phyloP scores from a whole-genome alignment of 2,329 filamentous ascomycete genomes.

The Intubia oerlemansii region DNA sequence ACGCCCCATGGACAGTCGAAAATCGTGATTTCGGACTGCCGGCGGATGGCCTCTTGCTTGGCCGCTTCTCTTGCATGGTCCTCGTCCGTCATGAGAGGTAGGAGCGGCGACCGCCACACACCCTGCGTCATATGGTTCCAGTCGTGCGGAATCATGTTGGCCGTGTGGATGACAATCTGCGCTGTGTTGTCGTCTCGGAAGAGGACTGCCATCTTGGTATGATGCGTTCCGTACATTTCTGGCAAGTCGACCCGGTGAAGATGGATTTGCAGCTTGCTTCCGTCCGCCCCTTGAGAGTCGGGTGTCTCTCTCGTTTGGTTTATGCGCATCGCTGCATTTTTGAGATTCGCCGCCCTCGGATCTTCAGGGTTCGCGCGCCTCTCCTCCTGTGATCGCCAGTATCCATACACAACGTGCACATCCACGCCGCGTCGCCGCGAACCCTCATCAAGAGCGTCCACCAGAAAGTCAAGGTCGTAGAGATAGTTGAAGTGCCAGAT shows the following conservation, averaged over 20 bases:
- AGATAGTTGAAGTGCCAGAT: conserved; percentile 53
- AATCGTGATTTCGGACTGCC: no score
- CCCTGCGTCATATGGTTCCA: conserved; percentile 81
- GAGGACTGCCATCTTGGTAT: conserved; percentile 71
- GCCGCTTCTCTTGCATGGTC: no score
- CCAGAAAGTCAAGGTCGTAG: conserved; percentile 35
- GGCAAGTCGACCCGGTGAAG: conserved; percentile 60
- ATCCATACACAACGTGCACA: conserved; percentile 37
- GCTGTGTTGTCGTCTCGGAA: conserved; percentile 56
- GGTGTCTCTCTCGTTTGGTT: conserved; percentile 8
- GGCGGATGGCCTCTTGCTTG: no score
- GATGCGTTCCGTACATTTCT: conserved; percentile 71
- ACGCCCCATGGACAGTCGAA: no score
- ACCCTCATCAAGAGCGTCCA: conserved; percentile 30
- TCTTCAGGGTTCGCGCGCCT: conserved; percentile 53
- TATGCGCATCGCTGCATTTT: conserved; percentile 42
- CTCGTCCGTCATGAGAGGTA: no score
- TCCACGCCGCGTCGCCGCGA: conserved; percentile 22
- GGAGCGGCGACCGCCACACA: conserved; percentile 53
- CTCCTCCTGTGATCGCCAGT: conserved; percentile 24
- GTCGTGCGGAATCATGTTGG: conserved; percentile 76
- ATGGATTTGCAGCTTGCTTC: background rate
- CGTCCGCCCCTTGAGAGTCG: background rate
- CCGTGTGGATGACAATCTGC: conserved; percentile 69
- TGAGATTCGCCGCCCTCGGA: conserved; percentile 27